Evolutionary conservation across 1,284 basidiomycete genomes (phyloP), one percentile per base, ranked within the genome.

Genomic region (Moesziomyces sp.): DNA sequence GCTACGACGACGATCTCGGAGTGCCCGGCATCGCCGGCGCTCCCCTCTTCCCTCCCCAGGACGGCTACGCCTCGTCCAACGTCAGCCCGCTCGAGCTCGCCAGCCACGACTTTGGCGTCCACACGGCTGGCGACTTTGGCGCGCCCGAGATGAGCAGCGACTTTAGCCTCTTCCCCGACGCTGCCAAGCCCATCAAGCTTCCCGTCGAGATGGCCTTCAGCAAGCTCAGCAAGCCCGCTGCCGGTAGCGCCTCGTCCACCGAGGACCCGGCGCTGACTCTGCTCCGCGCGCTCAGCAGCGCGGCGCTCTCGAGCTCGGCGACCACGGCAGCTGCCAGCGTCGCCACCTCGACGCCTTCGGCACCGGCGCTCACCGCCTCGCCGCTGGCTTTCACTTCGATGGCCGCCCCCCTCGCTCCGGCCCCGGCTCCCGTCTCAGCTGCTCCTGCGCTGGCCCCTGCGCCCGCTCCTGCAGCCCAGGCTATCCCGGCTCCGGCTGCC

Each of bases 1-100:
- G 65, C 59, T 74, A 79, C 54, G 75, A 75, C 24, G 72, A 69
- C 21, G 66, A 72, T 57, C 42, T 68, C 46, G 71, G 65, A 54
- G 65, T 74, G 48, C 79, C 79, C 57, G 76, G 78, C 58, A 79
- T 81, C 46, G 77, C 75, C 61, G 70, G 64, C 56, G 70, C 68
- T 50, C 61, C 64, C 24, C 63, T 71, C 53, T 61, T 69, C 52
- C 67, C 69, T 24, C 66, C 52, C 50, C 61, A 58, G 47, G 68
- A 72, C 54, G 64, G 58, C 10, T 65, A 66, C 49, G 59, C 68
- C 51, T 74, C 71, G 50, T 74, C 71, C 59, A 74, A 74, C 71
- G 65, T 68, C 46, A 74, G 73, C 58, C 73, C 63, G 28, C 49
- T 73, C 46, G 66, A 71, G 48, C 65, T 59, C 43, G 46, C 58